Base-by-base conservation (phyloP, 495 filamentous ascomycete species). In the Annulohypoxylon maeteangense region DNA sequence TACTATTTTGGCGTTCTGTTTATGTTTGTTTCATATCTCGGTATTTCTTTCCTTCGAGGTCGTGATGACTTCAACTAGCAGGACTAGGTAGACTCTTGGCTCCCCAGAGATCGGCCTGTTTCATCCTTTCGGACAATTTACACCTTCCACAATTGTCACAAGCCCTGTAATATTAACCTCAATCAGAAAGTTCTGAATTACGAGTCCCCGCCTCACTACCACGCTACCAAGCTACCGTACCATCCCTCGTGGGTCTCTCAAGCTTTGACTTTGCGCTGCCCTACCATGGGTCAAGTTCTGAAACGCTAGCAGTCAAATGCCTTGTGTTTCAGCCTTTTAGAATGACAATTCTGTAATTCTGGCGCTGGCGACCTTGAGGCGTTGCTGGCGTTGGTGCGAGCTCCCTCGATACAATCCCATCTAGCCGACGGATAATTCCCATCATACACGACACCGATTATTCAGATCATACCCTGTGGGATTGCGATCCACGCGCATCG, bases 101-200 rank as follows among this genome's bases (percentile, higher is more conserved):
- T 68, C 70, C 70, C 70, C 70, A 68, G 65, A 71, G 70, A 73
- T 73, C 70, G 61, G 47, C 50, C 65, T 54, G 70, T 73, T 73
- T 73, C 70, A 68, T 65, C 65, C 50, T 60, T 50, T 73, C 70
- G 70, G 70, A 68, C 65, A 73, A 47, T 73, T 73, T 68, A 68
- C 61, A 73, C 70, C 65, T 73, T 68, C 70, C 70, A n/a, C 23
- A 73, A 73, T 68, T 31, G 70, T 68, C 60, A 51, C 36, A 60
- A 68, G 70, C 64, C 54, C 38, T 72, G 61, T n/a, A 62, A 65
- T 62, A 44, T 63, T 51, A 63, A 64, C 55, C 55, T 18, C 40
- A 62, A 62, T 56, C 48, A 67, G 54, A 62, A 50, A 72, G 64
- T 56, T 72, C 48, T 67, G 53, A 42, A 42, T 51, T 68, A 57